phyloP scores from a whole-genome alignment of 1,284 basidiomycete species.

The Neolentinus lepideus region DNA sequence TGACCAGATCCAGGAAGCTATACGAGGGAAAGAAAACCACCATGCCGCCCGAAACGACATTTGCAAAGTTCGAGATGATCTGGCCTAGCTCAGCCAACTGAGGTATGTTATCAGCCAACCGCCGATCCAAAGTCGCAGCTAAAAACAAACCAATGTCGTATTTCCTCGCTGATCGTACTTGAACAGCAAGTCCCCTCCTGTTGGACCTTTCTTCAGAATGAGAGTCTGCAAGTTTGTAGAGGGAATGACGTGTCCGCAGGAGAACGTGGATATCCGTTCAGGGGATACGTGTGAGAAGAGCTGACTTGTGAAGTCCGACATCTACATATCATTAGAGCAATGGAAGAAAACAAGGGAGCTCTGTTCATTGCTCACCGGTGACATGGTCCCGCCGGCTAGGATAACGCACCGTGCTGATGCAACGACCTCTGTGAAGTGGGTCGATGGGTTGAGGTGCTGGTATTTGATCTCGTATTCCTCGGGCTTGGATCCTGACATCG shows the following conservation, averaged over 20 bases:
- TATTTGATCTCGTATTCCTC: constrained; percentile 75
- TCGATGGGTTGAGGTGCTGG: constrained; percentile 90
- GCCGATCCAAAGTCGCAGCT: constrained; percentile 38
- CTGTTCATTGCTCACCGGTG: constrained; percentile 53
- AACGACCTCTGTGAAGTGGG: constrained; percentile 79
- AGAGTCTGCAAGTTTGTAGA: constrained; percentile 72
- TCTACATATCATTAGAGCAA: constrained; percentile 34
- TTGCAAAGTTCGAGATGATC: constrained; percentile 72
- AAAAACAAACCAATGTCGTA: constrained; percentile 8
- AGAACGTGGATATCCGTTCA: constrained; percentile 70
- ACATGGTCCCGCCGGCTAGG: constrained; percentile 96
- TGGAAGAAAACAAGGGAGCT: constrained; percentile 1
- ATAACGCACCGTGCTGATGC: constrained; percentile 78
- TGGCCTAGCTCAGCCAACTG: constrained; percentile 85
- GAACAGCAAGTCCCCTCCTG: constrained; percentile 74
- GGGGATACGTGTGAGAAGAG: constrained; percentile 66
- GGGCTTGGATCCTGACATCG: constrained; percentile 36
- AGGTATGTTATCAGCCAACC: not conserved
- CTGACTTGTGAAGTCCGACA: constrained; percentile 84
- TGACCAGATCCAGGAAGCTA: constrained; percentile 68
- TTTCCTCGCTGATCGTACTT: constrained; percentile 79
- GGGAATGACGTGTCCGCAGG: constrained; percentile 93
- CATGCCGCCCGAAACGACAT: constrained; percentile 79
- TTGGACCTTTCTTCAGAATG: constrained; percentile 74
- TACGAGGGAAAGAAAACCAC: constrained; percentile 97